Conservation (phyloP, 352 stramenopile genomes). For the Globisporangium middletonii region DNA sequence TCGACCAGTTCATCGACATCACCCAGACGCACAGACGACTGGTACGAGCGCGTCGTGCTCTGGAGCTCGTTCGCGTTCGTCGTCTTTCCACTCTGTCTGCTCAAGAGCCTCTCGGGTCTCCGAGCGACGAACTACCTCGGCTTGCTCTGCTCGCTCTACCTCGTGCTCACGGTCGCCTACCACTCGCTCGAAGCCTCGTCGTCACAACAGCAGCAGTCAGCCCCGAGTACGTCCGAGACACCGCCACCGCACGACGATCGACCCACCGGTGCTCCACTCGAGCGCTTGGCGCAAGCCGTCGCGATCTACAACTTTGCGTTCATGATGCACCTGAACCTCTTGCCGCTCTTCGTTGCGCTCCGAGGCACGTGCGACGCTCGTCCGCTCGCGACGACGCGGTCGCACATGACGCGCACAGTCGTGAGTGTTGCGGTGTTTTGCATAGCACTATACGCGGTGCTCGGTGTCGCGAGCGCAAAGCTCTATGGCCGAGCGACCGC, state of each 20-base stretch:
- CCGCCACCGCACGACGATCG: not conserved
- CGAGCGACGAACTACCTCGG: constrained; percentile 67
- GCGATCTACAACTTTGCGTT: constrained; percentile 85
- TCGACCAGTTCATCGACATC: not conserved
- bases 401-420: constrained; percentile 15
- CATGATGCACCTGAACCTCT: constrained; percentile 81
- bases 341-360: constrained; percentile 68
- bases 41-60: constrained; percentile 19
- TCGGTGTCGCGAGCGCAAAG: constrained; percentile 42
- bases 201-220: constrained; percentile 17
- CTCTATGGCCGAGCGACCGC: constrained; percentile 52
- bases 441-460: constrained; percentile 51
- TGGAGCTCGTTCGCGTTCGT: constrained; percentile 42
- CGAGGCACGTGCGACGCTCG: constrained; percentile 51
- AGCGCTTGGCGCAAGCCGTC: constrained; percentile 42
- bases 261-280: constrained; percentile 11
- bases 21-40: not conserved
- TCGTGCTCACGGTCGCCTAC: constrained; percentile 52
- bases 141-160: constrained; percentile 59
- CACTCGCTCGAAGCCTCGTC: constrained; percentile 29
- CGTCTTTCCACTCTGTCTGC: constrained; percentile 61
- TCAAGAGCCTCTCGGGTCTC: constrained; percentile 64
- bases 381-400: constrained; percentile 7
- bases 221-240: constrained; percentile 18
- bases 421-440: constrained; percentile 41